Conservation (phyloP, 495 filamentous ascomycete genomes). For the Evernia prunastri region DNA sequence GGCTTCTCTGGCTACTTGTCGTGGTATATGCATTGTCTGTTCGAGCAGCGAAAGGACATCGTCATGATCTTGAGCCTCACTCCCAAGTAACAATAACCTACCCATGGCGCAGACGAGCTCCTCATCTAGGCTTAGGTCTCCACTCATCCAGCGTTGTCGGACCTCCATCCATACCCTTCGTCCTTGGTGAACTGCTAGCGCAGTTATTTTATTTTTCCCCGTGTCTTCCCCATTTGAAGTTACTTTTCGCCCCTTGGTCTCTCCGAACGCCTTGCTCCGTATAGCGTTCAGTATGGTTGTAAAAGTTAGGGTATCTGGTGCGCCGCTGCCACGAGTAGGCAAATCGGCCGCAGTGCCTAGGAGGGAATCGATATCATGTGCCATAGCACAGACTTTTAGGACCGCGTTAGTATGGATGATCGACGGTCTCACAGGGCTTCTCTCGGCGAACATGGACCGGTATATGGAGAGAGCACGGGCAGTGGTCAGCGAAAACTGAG, state of each 20-base stretch:
- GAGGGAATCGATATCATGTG: conserved; percentile 64
- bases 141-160: conserved; percentile 60
- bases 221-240: conserved; percentile 13
- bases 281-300: conserved; percentile 75
- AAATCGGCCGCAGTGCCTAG: conserved; percentile 63
- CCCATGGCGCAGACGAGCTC: conserved; percentile 71
- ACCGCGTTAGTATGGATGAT: conserved; percentile 83
- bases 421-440: conserved; percentile 53
- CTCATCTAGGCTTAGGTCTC: conserved; percentile 63
- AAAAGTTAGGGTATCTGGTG: conserved; percentile 66
- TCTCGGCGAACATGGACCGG: conserved; percentile 55
- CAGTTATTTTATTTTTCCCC: conserved; percentile 33
- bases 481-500: conserved; percentile 47
- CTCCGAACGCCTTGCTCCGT: conserved; percentile 31
- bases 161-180: conserved; percentile 77
- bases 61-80: conserved; percentile 53
- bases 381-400: conserved; percentile 66
- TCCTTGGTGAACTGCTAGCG: conserved; percentile 47
- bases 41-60: conserved; percentile 65
- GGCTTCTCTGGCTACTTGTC: conserved; percentile 15
- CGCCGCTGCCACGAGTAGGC: conserved; percentile 50
- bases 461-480: conserved; percentile 62
- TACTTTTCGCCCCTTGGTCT: conserved; percentile 28
- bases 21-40: conserved; percentile 68
- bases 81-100: conserved; percentile 55